These are phyloP conservation scores for Letharia lupina DNA, from an alignment of 495 filamentous ascomycete species.

Conservation along the genomic window DNA sequence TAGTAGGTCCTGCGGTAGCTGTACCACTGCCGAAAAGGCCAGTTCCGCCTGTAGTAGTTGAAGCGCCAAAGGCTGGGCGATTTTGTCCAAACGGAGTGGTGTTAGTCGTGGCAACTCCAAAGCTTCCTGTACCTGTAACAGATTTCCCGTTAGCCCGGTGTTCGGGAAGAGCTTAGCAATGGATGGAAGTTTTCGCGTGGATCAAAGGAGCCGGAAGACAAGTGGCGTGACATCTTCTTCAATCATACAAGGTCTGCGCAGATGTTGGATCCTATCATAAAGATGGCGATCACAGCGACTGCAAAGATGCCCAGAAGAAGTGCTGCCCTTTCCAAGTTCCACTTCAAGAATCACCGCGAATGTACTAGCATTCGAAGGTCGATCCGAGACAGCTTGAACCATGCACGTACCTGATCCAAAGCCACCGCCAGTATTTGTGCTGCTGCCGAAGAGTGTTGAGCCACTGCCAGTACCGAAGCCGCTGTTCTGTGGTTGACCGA, in stretches of 20 bases:
- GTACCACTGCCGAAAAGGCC: constrained; percentile 37
- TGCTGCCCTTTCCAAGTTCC: neutral
- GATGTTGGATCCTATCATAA: neutral
- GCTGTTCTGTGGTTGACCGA: constrained; percentile 43
- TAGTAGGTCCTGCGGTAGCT: constrained; percentile 39
- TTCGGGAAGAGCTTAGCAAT: constrained; percentile 26
- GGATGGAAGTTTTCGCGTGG: constrained; percentile 18
- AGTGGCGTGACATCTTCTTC: neutral
- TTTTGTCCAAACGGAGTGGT: constrained; percentile 32
- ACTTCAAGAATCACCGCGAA: neutral
- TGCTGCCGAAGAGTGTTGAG: constrained; percentile 43
- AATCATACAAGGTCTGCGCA: neutral
- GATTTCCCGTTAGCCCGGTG: constrained; percentile 17
- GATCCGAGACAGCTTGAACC: neutral
- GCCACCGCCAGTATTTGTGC: constrained; percentile 37
- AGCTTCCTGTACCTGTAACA: constrained; percentile 33
- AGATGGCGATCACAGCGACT: neutral
- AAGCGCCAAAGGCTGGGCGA: constrained; percentile 34
- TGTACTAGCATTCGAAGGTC: neutral
- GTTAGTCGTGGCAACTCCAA: constrained; percentile 37
- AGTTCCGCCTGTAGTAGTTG: constrained; percentile 33
- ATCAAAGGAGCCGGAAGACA: neutral
- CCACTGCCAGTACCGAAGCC: constrained; percentile 29
- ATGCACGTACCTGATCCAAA: constrained; percentile 44
- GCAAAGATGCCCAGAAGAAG: constrained; percentile 21